A percentile compares a stretch with the other conserved stretches of the same genome.
phyloP scores from a whole-genome alignment of 345 rosid species.

The Populus deltoides region DNA sequence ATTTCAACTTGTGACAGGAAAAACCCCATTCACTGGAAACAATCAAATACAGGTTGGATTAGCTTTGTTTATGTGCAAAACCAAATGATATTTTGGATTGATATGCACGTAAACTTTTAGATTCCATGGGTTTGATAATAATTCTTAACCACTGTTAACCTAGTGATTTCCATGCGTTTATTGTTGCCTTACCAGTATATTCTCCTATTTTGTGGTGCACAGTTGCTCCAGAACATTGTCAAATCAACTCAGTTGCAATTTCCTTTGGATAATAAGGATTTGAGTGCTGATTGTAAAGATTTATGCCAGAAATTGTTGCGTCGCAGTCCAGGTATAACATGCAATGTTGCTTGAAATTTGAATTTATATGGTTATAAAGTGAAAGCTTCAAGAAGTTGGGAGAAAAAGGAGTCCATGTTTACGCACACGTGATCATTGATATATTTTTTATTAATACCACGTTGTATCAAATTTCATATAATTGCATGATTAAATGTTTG shows the following conservation, averaged over 20 bases:
- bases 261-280: slow-evolving; percentile 53
- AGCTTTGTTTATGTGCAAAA: slow-evolving; percentile 1
- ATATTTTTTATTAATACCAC: neutral
- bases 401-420: neutral
- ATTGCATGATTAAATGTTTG: slow-evolving; percentile 4
- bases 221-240: slow-evolving; percentile 91
- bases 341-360: slow-evolving; percentile 8
- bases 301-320: slow-evolving; percentile 85
- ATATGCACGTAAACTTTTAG: slow-evolving; percentile 1
- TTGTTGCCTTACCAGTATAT: slow-evolving; percentile 3
- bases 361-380: slow-evolving; percentile 3
- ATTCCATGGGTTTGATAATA: neutral
- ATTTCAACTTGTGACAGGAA: slow-evolving; percentile 91
- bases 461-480: neutral
- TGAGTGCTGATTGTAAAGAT: slow-evolving; percentile 74
- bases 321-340: slow-evolving; percentile 74
- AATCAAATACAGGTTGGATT: slow-evolving; percentile 74
- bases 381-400: slow-evolving; percentile 1
- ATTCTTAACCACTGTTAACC: slow-evolving; percentile 2
- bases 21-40: slow-evolving; percentile 89
- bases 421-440: neutral
- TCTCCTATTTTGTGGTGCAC: slow-evolving; percentile 29
- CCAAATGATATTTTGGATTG: neutral
- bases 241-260: slow-evolving; percentile 78
- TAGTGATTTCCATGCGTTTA: slow-evolving; percentile 9